A percentile compares a stretch with the other conserved stretches of the same genome.
phyloP scores from a whole-genome alignment of 306 rosid species.

The Cicer chorassanicum region DNA sequence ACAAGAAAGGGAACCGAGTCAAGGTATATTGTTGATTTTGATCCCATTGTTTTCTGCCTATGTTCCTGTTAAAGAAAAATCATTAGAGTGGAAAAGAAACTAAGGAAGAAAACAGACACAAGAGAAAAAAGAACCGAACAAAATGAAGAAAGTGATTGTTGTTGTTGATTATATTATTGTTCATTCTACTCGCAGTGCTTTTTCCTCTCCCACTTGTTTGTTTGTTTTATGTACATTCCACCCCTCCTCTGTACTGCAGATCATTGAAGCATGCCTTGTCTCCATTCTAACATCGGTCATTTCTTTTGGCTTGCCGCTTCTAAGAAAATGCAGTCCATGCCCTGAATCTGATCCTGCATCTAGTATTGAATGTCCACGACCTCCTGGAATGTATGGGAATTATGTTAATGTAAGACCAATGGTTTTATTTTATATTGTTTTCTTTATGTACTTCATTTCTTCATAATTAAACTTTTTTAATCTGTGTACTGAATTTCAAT shows the following conservation, averaged over 20 bases:
- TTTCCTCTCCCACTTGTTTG: constrained; percentile 34
- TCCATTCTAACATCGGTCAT: constrained; percentile 79
- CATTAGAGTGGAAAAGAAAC: constrained; percentile 28
- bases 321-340: constrained; percentile 88
- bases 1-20: constrained; percentile 89
- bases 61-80: constrained; percentile 33
- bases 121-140: constrained; percentile 5
- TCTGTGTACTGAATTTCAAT: constrained; percentile 16
- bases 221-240: constrained; percentile 16
- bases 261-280: constrained; percentile 88
- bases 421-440: constrained; percentile 26
- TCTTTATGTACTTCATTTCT: constrained; percentile 35
- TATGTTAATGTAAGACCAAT: constrained; percentile 88
- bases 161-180: constrained; percentile 25
- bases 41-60: constrained; percentile 29
- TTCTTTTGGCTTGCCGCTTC: constrained; percentile 93
- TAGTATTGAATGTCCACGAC: constrained; percentile 88
- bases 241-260: constrained; percentile 57
- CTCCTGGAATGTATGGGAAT: constrained; percentile 95
- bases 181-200: constrained; percentile 26
- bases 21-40: constrained; percentile 60
- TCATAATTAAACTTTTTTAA: constrained; percentile 13
- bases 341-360: constrained; percentile 73
- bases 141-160: constrained; percentile 23
- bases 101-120: constrained; percentile 17